These are phyloP conservation scores for Calonectria honghensis DNA, from an alignment of 2,329 filamentous ascomycete species.

Conservation along the genomic window DNA sequence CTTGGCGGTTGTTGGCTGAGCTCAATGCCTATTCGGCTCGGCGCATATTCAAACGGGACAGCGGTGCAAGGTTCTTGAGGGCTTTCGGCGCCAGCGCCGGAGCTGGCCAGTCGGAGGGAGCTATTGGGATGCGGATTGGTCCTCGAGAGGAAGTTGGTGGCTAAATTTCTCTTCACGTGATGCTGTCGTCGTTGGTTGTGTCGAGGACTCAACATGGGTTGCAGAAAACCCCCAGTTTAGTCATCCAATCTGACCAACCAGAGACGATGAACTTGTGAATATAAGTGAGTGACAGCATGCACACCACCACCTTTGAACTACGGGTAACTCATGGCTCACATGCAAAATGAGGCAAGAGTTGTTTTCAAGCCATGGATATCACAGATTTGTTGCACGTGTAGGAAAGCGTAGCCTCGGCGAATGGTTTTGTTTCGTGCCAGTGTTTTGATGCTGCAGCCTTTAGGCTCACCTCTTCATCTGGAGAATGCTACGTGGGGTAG, in stretches of 20 bases:
- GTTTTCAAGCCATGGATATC: not conserved
- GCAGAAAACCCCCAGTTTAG: not conserved
- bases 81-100: slow-evolving; percentile 12
- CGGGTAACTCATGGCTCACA: not conserved
- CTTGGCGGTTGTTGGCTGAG: slow-evolving; percentile 8
- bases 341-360: not conserved
- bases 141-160: not conserved
- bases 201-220: slow-evolving; percentile 19
- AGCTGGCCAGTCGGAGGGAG: not conserved
- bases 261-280: not conserved
- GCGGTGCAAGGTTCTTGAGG: not conserved
- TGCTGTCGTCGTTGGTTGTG: slow-evolving; percentile 7
- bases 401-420: not conserved
- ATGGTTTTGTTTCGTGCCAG: not conserved
- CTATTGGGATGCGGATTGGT: not conserved
- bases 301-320: not conserved
- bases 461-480: not conserved
- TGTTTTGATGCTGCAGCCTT: not conserved
- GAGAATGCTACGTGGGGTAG: slow-evolving; percentile 17
- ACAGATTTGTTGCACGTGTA: slow-evolving; percentile 1
- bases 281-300: not conserved
- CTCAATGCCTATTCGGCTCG: slow-evolving; percentile 22
- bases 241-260: not conserved
- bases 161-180: slow-evolving; percentile 15
- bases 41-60: slow-evolving; percentile 37